Evolutionary conservation across 2,329 filamentous ascomycete species (phyloP), one percentile per base, ranked within the genome.

Genomic region (Ustilaginoidea virens): DNA sequence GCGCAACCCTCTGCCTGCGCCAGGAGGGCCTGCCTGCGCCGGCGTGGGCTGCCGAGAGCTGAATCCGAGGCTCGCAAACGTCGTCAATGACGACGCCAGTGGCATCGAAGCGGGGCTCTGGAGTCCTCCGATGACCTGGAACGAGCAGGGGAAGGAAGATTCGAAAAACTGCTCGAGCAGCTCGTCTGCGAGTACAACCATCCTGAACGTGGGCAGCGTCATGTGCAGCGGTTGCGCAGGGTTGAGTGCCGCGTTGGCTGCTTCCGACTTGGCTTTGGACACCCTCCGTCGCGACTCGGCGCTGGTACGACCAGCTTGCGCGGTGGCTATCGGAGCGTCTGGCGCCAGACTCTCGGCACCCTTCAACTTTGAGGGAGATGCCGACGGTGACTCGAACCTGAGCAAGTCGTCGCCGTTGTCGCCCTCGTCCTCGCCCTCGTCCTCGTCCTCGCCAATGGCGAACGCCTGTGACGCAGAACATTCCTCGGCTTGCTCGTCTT

Each of bases 121-220:
- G 3, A 70, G 45, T 17, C 66, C 66, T 9, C 92, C 80, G 15
- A 81, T 75, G 26, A 94, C 74, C 44, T 81, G 83, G 68, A 98
- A 92, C 1, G 85, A 93, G 29, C 80, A 74, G 0, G 87, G 83
- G 56, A 96, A 94, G 23, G 85, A 92, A 1, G 82, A 81, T 56
- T 98, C 90, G 49, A 98, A 98, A 56, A 98, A 98, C 41, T 92
- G 81, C 46, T 98, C 87, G 5, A 98, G 70, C 1, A 92, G 68
- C 51, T 98, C 90, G 46, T 98, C 90, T 24, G 90, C 90, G 6
- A 98, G 71, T 7, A 98, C 81, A 4, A 98, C 85, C 90, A 98
- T 98, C 39, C 90, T 79, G 66, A 98, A 98, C 1, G 90, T 98
- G 1, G 90, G 90, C 2, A 98, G 67, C 1, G 90, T 96, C 46